Evolutionary conservation across 441 rosid species (phyloP).

Genomic region (Eutrema salsugineum): DNA sequence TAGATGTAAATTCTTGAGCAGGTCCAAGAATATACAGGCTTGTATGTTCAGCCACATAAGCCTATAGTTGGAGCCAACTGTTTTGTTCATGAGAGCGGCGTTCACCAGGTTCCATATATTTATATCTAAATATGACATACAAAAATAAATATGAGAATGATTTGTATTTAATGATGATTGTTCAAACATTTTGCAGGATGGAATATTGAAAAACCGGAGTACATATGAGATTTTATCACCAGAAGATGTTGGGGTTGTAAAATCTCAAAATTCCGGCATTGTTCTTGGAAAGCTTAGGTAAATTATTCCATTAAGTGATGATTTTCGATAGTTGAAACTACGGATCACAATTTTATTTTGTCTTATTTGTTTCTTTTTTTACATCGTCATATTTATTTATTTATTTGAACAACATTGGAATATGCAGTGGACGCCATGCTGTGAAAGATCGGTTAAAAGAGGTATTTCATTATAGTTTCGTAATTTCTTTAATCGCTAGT

Average conservation of each 20-base stretch:
- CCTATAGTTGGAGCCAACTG: slow-evolving; percentile 89
- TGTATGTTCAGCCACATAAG: slow-evolving; percentile 86
- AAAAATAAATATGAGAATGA: not conserved
- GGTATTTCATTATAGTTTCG: not conserved
- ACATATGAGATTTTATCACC: slow-evolving; percentile 28
- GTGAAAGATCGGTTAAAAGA: slow-evolving; percentile 24
- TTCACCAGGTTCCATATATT: slow-evolving; percentile 60
- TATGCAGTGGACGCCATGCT: slow-evolving; percentile 25
- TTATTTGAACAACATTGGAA: not conserved
- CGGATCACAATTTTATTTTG: not conserved
- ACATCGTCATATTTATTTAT: not conserved
- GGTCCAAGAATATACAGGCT: slow-evolving; percentile 83
- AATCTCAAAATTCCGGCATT: slow-evolving; percentile 2
- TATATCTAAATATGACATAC: not conserved
- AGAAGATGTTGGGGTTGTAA: slow-evolving; percentile 20
- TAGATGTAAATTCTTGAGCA: slow-evolving; percentile 23
- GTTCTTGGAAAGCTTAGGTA: slow-evolving; percentile 30
- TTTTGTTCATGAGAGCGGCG: slow-evolving; percentile 85
- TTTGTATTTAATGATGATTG: not conserved
- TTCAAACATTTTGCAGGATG: slow-evolving; percentile 18
- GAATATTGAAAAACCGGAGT: slow-evolving; percentile 22
- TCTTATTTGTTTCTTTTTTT: not conserved
- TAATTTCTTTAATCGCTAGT: not conserved
- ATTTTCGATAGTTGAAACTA: not conserved
- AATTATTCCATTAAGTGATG: not conserved